Base-by-base conservation (phyloP, 108 stramenopile genomes). In the Asterionellopsis glacialis region DNA sequence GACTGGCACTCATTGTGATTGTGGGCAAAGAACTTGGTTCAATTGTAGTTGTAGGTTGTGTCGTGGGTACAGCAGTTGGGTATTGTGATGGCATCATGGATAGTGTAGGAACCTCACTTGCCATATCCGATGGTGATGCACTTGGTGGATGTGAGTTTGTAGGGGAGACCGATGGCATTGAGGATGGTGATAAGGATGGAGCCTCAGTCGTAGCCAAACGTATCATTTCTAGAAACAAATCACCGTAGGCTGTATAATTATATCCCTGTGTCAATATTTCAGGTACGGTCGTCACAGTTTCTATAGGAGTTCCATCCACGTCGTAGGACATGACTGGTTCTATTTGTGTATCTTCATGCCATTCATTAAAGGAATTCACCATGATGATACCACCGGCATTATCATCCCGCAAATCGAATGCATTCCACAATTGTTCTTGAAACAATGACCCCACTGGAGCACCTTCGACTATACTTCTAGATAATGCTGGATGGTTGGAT, bases 281-380 rank as follows among this genome's bases (percentile, higher is more conserved):
- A 19, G 28, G 59, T 15, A 59, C 58, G 14, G 15, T 15, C 9
- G 21, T 40, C 0, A 63, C 38, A 15, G n/a, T 15, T 23, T 69
- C 77, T 7, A 33, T 7, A 33, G 33, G 5, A 33, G 33, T 33
- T 33, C 33, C 33, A 33, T 33, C 7, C 5, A 33, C 7, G 33
- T 33, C 7, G 33, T 33, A 33, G 7, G 33, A 33, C 4, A 41
- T 38, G 19, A 28, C 64, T 13, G 76, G 76, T 58, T 77, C 76
- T 26, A 73, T 67, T 28, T 67, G 65, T 12, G 76, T 73, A 47
- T 70, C 75, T 43, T 76, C 75, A 41, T 76, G 75, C 75, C 75
- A 76, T 26, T 76, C 75, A 58, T 76, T 78, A 51, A 78, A 73
- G 11, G 72, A 74, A 40, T 70, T 74, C 11, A 79, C 63, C 43